A percentile compares a stretch with the other conserved stretches of the same genome.
Conservation (phyloP, 169 alveolate species). For the Besnoitia besnoiti region DNA sequence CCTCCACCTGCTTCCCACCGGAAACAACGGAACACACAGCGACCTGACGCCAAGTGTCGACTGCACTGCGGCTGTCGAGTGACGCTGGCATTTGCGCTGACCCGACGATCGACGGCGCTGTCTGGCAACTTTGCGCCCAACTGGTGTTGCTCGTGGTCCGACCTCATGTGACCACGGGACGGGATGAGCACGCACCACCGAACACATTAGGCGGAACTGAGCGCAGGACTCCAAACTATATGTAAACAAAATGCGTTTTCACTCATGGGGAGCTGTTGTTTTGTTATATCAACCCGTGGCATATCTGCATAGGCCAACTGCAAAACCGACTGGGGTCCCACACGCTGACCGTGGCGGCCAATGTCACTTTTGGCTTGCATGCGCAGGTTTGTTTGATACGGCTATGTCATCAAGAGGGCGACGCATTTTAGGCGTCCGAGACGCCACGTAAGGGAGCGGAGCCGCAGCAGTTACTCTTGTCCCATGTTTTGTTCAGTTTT, state of each 20-base stretch:
- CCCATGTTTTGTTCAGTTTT: no score
- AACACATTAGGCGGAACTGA: neutral
- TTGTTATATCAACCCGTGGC: neutral
- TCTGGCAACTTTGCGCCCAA: slow-evolving; percentile 11
- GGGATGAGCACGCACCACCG: neutral
- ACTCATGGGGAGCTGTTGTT: neutral
- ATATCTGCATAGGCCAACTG: neutral
- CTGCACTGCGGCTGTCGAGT: slow-evolving; percentile 11
- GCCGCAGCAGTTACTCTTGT: no score
- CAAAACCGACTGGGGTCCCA: neutral
- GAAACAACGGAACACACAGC: neutral
- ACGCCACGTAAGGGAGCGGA: no score
- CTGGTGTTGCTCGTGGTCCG: neutral
- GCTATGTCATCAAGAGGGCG: no score
- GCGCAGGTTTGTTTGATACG: no score
- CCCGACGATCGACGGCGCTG: neutral
- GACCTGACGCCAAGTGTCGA: slow-evolving; percentile 1
- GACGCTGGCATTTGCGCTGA: neutral
- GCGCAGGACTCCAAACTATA: neutral
- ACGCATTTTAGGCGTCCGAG: no score
- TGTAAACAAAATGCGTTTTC: neutral
- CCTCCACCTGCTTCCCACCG: slow-evolving; percentile 43
- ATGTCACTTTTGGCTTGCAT: neutral
- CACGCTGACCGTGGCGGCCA: neutral
- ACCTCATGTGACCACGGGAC: neutral